Percentiles rank a stretch among this genome's conserved stretches.
phyloP scores from a whole-genome alignment of 192 early-diverging fungal genomes.

The Coemansia aciculifera region DNA sequence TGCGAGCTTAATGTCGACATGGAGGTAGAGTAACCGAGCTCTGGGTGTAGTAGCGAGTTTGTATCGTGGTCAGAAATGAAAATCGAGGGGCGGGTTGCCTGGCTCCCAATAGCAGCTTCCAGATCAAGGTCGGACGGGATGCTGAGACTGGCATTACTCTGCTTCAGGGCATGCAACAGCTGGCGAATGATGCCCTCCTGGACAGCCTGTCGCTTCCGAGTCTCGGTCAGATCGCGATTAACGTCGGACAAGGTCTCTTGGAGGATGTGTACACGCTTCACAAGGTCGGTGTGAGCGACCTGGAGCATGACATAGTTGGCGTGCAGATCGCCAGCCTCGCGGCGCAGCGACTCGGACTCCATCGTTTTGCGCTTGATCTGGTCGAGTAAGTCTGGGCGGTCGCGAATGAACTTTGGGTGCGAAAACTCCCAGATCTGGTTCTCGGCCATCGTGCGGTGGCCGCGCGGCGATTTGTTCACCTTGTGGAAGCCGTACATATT shows the following conservation, averaged over 20 bases:
- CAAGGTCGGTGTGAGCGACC: slow-evolving; percentile 70
- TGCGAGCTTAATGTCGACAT: slow-evolving; percentile 48
- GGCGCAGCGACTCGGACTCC: slow-evolving; percentile 73
- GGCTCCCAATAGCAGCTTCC: slow-evolving; percentile 44
- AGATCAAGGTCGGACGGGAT: slow-evolving; percentile 49
- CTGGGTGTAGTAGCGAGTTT: slow-evolving; percentile 49
- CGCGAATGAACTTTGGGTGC: slow-evolving; percentile 78
- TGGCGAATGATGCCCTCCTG: slow-evolving; percentile 69
- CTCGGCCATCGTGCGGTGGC: slow-evolving; percentile 79
- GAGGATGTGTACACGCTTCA: slow-evolving; percentile 70
- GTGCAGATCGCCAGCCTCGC: slow-evolving; percentile 76
- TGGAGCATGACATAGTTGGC: slow-evolving; percentile 77
- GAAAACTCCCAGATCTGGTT: slow-evolving; percentile 94
- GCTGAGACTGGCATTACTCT: slow-evolving; percentile 27
- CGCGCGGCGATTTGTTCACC: slow-evolving; percentile 78
- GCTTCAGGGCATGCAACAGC: slow-evolving; percentile 59
- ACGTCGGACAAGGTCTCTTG: slow-evolving; percentile 75
- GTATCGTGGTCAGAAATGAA: slow-evolving; percentile 57
- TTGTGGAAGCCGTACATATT: slow-evolving; percentile 88
- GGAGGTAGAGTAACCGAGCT: slow-evolving; percentile 47
- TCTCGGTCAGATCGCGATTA: slow-evolving; percentile 71
- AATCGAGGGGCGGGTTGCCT: slow-evolving; percentile 50
- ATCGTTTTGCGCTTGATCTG: slow-evolving; percentile 92
- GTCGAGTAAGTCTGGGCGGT: slow-evolving; percentile 75
- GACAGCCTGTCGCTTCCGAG: slow-evolving; percentile 64